A percentile compares a stretch with the other conserved stretches of the same genome.
phyloP scores from a whole-genome alignment of 305 asterid genomes.

The Stenogyne calaminthoides region DNA sequence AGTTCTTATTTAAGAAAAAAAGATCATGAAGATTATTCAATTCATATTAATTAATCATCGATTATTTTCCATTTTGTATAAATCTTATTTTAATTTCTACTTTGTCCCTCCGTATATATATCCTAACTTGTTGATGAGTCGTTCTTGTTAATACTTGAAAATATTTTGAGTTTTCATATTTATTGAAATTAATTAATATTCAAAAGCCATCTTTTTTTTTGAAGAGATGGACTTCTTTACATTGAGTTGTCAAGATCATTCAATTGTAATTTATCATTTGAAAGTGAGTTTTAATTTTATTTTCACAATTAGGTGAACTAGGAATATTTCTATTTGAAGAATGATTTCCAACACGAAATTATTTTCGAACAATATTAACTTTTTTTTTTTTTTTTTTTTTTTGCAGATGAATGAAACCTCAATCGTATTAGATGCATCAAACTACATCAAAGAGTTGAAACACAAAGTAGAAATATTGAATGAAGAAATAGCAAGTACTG shows the following conservation, averaged over 20 bases:
- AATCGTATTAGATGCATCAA: slow-evolving; percentile 76
- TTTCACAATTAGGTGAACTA: not conserved
- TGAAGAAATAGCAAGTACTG: slow-evolving; percentile 46
- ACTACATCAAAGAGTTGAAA: slow-evolving; percentile 70
- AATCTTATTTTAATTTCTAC: too few relatives aligned
- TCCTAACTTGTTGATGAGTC: not conserved
- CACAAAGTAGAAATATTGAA: slow-evolving; percentile 71
- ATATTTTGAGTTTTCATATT: not conserved
- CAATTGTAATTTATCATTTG: not conserved
- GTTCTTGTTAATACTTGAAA: not conserved
- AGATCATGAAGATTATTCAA: too few relatives aligned
- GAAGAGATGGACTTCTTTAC: too few relatives aligned
- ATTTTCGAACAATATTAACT: not conserved
- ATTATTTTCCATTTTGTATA: not conserved
- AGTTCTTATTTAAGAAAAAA: too few relatives aligned
- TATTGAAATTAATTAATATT: too few relatives aligned
- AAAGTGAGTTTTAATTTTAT: not conserved
- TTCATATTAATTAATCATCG: not conserved
- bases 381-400: not conserved
- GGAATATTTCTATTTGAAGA: not conserved
- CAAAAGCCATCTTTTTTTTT: too few relatives aligned
- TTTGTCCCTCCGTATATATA: not conserved
- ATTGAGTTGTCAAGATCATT: not conserved
- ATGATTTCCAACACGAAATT: not conserved
- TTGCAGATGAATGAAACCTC: slow-evolving; percentile 65